phyloP scores from a whole-genome alignment of 179 eudicot species.

The Spinacia oleracea region DNA sequence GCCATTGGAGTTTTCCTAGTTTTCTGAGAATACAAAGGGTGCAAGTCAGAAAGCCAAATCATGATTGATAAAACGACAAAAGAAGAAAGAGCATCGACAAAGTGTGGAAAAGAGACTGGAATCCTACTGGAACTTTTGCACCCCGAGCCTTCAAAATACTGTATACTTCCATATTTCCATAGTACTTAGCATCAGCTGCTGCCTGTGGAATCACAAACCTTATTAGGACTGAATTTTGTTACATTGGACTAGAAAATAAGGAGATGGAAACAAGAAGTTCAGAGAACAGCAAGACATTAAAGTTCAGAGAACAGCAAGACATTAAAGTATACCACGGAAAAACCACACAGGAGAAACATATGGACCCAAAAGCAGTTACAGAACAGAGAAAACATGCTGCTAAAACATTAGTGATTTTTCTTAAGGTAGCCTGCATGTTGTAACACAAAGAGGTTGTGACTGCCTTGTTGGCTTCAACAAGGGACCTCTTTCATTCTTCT shows the following conservation, averaged over 20 bases:
- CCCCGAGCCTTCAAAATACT: constrained; percentile 88
- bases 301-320: neutral
- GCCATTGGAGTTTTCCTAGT: constrained; percentile 86
- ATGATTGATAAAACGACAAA: constrained; percentile 1
- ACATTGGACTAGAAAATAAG: neutral
- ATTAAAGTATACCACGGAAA: neutral
- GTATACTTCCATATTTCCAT: constrained; percentile 78
- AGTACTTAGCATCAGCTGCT: constrained; percentile 97
- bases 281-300: neutral
- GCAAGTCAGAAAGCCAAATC: neutral
- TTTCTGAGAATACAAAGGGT: constrained; percentile 48
- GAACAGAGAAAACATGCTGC: neutral
- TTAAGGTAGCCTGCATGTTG: neutral
- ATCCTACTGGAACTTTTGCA: constrained; percentile 79
- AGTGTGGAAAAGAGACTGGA: neutral
- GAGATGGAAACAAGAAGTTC: constrained; percentile 16
- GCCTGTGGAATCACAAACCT: constrained; percentile 52
- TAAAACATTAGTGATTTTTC: neutral
- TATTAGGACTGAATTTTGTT: neutral
- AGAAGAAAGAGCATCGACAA: neutral
- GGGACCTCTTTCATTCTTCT: neutral
- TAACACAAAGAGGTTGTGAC: no score
- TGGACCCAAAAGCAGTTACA: neutral
- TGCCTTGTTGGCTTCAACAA: neutral
- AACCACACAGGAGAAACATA: neutral